Percentiles rank a stretch among this genome's conserved stretches.
phyloP scores from a whole-genome alignment of 164 flowering plant species.

The Santalum album region DNA sequence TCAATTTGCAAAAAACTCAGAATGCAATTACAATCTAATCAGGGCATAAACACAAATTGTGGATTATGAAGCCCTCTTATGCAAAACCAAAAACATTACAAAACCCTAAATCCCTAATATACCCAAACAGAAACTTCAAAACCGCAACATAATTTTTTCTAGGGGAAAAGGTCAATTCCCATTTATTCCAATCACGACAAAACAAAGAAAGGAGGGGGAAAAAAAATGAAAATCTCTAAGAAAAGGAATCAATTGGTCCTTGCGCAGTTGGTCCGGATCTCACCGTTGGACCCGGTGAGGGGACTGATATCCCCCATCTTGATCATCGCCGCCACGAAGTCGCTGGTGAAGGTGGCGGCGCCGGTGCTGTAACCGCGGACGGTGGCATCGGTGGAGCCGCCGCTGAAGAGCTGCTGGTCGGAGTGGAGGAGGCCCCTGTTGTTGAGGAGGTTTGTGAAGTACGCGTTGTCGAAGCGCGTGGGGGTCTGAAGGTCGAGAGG shows the following conservation, averaged over 20 bases:
- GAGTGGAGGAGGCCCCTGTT: conserved; percentile 33
- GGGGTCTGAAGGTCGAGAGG: conserved; percentile 30
- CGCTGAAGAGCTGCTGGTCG: conserved; percentile 29
- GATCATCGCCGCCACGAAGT: conserved; percentile 31
- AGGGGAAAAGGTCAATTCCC: too few species aligned
- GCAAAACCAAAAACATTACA: too few species aligned
- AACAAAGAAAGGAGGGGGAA: too few species aligned
- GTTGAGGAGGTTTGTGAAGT: conserved; percentile 25
- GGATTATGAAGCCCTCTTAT: too few species aligned
- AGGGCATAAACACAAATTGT: too few species aligned
- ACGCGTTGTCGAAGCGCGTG: conserved; percentile 21
- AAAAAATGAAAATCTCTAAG: too few species aligned
- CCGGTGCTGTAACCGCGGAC: conserved; percentile 20
- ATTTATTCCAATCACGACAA: too few species aligned
- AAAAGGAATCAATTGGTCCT: conserved; percentile 17
- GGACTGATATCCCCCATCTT: conserved; percentile 37
- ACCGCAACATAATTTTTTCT: too few species aligned
- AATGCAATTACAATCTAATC: too few species aligned
- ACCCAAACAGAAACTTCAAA: too few species aligned
- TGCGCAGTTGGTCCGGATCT: conserved; percentile 31
- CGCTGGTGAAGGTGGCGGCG: conserved; percentile 8
- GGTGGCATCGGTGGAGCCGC: conserved; percentile 29
- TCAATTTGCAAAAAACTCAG: too few species aligned
- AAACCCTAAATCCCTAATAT: too few species aligned
- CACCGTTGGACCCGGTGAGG: conserved; percentile 38